Conservation (phyloP, 179 eudicot species). For the Beta corolliflora region DNA sequence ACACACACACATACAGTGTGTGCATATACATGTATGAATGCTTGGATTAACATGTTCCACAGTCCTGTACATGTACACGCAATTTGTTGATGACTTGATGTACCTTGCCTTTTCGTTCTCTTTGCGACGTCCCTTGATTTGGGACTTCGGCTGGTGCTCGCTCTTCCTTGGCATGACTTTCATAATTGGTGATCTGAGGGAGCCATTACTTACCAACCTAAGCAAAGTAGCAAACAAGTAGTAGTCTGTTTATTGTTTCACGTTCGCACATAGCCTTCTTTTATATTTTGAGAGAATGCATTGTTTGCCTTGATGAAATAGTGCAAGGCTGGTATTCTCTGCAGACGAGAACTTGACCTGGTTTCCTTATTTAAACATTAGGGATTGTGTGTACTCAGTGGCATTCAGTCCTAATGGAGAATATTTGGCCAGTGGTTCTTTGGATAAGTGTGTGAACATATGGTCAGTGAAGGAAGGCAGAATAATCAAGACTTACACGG, state of each 20-base stretch:
- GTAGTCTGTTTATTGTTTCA: too few relatives aligned
- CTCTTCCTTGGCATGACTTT: background rate
- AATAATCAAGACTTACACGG: slow-evolving; percentile 64
- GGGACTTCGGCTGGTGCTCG: too few relatives aligned
- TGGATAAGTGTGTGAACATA: slow-evolving; percentile 61
- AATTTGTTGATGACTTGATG: background rate
- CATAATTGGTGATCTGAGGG: background rate
- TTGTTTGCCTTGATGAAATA: background rate
- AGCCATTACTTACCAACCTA: background rate
- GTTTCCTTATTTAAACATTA: slow-evolving; percentile 24
- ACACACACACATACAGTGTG: too few relatives aligned
- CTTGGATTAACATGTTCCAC: too few relatives aligned
- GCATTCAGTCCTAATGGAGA: slow-evolving; percentile 83
- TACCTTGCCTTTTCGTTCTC: too few relatives aligned
- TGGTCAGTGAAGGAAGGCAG: slow-evolving; percentile 81
- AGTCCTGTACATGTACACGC: background rate
- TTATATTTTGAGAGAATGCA: too few relatives aligned
- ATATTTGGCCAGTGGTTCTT: slow-evolving; percentile 77
- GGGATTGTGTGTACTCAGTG: slow-evolving; percentile 82
- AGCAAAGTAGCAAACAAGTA: background rate
- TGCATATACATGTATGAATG: too few relatives aligned
- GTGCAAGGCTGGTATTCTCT: too few relatives aligned
- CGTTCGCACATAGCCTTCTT: too few relatives aligned
- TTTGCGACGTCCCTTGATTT: too few relatives aligned
- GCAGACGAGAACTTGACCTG: background rate